Conservation (phyloP, 2,329 filamentous ascomycete species). For the Cytospora schulzeri region DNA sequence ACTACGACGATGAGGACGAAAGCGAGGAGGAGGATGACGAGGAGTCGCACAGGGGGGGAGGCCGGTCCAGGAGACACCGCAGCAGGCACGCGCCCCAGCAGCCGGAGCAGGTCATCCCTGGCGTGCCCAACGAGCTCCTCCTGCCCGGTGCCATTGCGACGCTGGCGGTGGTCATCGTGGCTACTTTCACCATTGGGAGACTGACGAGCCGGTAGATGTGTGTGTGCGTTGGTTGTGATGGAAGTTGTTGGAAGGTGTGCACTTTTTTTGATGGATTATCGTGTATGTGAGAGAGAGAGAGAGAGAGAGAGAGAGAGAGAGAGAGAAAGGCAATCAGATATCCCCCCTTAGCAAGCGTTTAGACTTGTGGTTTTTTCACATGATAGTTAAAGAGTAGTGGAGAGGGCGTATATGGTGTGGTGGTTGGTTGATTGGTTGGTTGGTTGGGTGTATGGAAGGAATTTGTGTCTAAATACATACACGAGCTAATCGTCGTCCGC, state of each 20-base stretch:
- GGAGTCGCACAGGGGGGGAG: slow-evolving; percentile 43
- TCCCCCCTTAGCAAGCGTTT: slow-evolving; percentile 28
- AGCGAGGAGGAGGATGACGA: slow-evolving; percentile 54
- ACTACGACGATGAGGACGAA: slow-evolving; percentile 51
- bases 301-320: background rate
- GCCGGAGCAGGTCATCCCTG: slow-evolving; percentile 75
- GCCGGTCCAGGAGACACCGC: slow-evolving; percentile 47
- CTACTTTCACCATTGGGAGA: slow-evolving; percentile 86
- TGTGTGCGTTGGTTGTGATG: background rate
- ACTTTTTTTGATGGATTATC: background rate
- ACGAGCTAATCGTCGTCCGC: background rate
- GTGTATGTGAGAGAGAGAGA: too few species aligned
- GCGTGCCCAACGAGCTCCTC: slow-evolving; percentile 91
- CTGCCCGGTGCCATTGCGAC: slow-evolving; percentile 93
- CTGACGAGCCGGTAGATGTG: slow-evolving; percentile 53
- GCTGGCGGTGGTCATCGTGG: slow-evolving; percentile 90
- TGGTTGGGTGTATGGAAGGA: background rate
- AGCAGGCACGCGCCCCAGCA: slow-evolving; percentile 37
- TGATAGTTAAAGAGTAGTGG: slow-evolving; percentile 11
- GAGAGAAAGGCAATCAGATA: slow-evolving; percentile 11
- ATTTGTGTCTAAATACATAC: background rate
- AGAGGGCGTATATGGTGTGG: slow-evolving; percentile 2
- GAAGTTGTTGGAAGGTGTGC: background rate
- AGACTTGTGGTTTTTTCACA: slow-evolving; percentile 6
- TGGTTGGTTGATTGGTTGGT: background rate